Conservation (phyloP, 1,284 basidiomycete species). For the Moesziomyces sp. region DNA sequence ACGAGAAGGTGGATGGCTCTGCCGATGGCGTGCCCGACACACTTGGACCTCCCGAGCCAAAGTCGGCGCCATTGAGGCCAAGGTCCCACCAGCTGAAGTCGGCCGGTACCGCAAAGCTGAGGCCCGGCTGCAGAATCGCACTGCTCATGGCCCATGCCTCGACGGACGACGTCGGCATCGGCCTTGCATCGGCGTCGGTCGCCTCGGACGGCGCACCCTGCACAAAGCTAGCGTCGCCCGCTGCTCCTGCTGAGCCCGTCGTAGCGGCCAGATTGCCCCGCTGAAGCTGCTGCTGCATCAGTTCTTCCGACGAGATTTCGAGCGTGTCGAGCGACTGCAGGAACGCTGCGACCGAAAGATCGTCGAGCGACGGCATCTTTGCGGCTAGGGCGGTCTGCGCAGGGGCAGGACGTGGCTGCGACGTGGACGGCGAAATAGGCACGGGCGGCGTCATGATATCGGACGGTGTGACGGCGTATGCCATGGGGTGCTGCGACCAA, state of each 20-base stretch:
- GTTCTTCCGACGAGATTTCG: constrained; percentile 60
- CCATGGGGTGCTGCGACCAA: constrained; percentile 15
- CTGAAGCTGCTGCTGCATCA: constrained; percentile 31
- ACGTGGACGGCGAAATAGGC: constrained; percentile 5
- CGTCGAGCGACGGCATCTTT: constrained; percentile 48
- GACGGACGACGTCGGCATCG: constrained; percentile 8
- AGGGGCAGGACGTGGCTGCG: constrained; percentile 2
- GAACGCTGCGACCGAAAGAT: constrained; percentile 63
- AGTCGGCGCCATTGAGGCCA: constrained; percentile 32
- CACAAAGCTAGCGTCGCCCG: background rate
- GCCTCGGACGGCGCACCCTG: constrained; percentile 8
- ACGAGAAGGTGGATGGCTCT: constrained; percentile 15
- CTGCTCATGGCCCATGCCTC: constrained; percentile 43
- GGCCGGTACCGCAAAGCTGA: constrained; percentile 64
- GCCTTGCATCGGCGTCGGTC: background rate
- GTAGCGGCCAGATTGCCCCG: constrained; percentile 19
- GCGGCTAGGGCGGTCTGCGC: background rate
- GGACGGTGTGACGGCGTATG: constrained; percentile 21
- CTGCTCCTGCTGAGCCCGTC: constrained; percentile 1
- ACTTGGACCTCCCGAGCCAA: constrained; percentile 14
- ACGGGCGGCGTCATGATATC: constrained; percentile 22
- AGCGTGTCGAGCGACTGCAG: constrained; percentile 65
- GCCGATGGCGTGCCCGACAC: constrained; percentile 19
- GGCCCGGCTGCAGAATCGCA: constrained; percentile 52
- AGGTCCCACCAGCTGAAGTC: constrained; percentile 67